Evolutionary conservation across 2,329 filamentous ascomycete genomes (phyloP).

Genomic region (Didymella segeticola): DNA sequence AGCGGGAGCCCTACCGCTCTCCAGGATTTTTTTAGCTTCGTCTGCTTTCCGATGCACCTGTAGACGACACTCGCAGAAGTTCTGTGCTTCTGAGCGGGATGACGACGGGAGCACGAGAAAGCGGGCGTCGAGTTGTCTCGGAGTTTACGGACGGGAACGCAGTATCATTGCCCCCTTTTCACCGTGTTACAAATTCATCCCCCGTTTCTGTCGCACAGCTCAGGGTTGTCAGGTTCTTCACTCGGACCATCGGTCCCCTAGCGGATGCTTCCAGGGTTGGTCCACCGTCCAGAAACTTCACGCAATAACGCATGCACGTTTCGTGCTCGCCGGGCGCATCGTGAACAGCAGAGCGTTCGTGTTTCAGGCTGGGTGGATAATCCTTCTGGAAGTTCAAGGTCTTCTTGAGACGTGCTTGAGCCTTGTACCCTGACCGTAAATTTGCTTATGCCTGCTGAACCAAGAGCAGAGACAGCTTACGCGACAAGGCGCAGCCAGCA

Average conservation of each 20-base stretch:
- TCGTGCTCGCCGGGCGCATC: conserved; percentile 11
- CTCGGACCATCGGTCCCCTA: conserved; percentile 20
- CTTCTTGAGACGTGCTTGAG: neutral
- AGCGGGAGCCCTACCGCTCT: conserved; percentile 21
- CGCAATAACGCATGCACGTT: conserved; percentile 17
- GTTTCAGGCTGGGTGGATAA: neutral
- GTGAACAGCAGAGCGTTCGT: conserved; percentile 4
- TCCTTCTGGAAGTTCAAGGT: neutral
- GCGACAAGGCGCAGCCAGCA: conserved; percentile 8
- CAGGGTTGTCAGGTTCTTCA: conserved; percentile 14
- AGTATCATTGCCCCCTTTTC: conserved; percentile 5
- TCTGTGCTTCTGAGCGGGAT: neutral
- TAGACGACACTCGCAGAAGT: neutral
- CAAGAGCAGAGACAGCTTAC: neutral
- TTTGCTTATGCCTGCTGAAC: neutral
- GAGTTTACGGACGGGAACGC: conserved; percentile 10
- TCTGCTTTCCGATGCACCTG: conserved; percentile 11
- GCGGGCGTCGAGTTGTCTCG: conserved; percentile 6
- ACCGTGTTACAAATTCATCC: conserved; percentile 10
- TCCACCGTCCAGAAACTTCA: conserved; percentile 17
- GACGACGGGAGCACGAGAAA: conserved; percentile 1
- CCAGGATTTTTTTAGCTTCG: conserved; percentile 18
- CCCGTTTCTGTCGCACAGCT: conserved; percentile 14
- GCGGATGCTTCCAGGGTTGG: conserved; percentile 16
- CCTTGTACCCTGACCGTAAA: neutral